phyloP scores from a whole-genome alignment of 257 asterid genomes.

The Salvia miltiorrhiza region DNA sequence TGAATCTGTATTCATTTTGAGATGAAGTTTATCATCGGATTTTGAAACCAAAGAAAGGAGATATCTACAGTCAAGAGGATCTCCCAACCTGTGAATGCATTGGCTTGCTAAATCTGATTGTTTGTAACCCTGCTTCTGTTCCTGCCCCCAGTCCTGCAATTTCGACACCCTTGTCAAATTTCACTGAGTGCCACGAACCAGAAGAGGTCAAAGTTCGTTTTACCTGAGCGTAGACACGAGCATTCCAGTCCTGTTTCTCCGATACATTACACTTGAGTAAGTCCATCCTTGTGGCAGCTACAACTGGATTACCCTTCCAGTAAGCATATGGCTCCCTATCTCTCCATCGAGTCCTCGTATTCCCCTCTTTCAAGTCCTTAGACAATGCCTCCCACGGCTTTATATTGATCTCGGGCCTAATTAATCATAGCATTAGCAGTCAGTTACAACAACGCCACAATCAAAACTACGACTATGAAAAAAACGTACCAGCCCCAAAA shows the following conservation, averaged over 20 bases:
- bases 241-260: slow-evolving; percentile 75
- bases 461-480: background rate
- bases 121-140: slow-evolving; percentile 56
- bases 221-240: slow-evolving; percentile 77
- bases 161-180: background rate
- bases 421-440: background rate
- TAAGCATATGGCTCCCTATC: slow-evolving; percentile 80
- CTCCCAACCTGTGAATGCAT: slow-evolving; percentile 65
- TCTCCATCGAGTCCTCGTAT: slow-evolving; percentile 47
- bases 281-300: slow-evolving; percentile 60
- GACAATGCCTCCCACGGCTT: slow-evolving; percentile 71
- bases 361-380: slow-evolving; percentile 59
- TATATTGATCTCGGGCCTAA: slow-evolving; percentile 80
- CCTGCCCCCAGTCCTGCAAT: slow-evolving; percentile 63
- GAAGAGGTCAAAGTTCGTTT: background rate
- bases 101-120: slow-evolving; percentile 76
- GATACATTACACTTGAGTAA: slow-evolving; percentile 75
- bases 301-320: slow-evolving; percentile 80
- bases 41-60: background rate
- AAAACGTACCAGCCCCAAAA: slow-evolving; percentile 82
- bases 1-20: slow-evolving; percentile 43
- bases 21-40: background rate
- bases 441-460: background rate
- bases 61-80: background rate
- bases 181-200: background rate